A percentile compares a stretch with the other conserved stretches of the same genome.
Conservation (phyloP, 208 protist species). For the Porcisia hertigi region DNA sequence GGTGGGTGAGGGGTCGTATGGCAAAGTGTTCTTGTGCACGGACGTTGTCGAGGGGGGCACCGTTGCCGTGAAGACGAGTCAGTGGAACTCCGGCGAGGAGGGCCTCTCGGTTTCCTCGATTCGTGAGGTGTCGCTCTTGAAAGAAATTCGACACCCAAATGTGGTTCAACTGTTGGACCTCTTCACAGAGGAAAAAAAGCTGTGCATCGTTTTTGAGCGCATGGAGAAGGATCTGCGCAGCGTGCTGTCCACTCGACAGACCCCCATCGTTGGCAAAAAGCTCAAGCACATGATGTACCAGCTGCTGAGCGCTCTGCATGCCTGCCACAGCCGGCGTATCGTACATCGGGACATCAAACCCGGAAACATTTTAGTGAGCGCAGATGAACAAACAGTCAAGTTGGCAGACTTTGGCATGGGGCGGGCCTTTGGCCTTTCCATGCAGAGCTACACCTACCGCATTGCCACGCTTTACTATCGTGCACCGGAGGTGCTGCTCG, state of each 20-base stretch:
- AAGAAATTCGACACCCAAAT: slow-evolving; percentile 90
- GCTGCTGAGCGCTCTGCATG: slow-evolving; percentile 76
- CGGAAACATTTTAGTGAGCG: slow-evolving; percentile 86
- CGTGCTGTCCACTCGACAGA: slow-evolving; percentile 82
- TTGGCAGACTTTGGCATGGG: slow-evolving; percentile 92
- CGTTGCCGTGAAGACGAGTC: slow-evolving; percentile 87
- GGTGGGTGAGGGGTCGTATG: slow-evolving; percentile 97
- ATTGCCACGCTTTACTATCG: slow-evolving; percentile 96
- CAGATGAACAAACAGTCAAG: slow-evolving; percentile 77
- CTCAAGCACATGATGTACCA: slow-evolving; percentile 82
- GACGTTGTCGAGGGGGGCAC: slow-evolving; percentile 64
- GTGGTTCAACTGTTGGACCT: slow-evolving; percentile 95
- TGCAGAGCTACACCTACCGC: slow-evolving; percentile 88
- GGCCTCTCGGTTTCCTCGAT: slow-evolving; percentile 92
- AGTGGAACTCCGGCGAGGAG: slow-evolving; percentile 75
- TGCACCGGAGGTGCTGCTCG: slow-evolving; percentile 93
- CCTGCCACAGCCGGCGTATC: slow-evolving; percentile 85
- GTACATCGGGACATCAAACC: slow-evolving; percentile 94
- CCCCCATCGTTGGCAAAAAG: slow-evolving; percentile 56
- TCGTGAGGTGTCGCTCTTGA: slow-evolving; percentile 92
- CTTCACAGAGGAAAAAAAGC: slow-evolving; percentile 90
- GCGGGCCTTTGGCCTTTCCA: slow-evolving; percentile 77
- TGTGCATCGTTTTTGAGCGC: slow-evolving; percentile 98
- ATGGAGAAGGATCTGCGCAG: slow-evolving; percentile 96
- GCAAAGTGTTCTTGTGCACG: slow-evolving; percentile 95